Percentiles rank a stretch among this genome's conserved stretches.
phyloP scores from a whole-genome alignment of 768 basidiomycete species.

The Trametes punicea region DNA sequence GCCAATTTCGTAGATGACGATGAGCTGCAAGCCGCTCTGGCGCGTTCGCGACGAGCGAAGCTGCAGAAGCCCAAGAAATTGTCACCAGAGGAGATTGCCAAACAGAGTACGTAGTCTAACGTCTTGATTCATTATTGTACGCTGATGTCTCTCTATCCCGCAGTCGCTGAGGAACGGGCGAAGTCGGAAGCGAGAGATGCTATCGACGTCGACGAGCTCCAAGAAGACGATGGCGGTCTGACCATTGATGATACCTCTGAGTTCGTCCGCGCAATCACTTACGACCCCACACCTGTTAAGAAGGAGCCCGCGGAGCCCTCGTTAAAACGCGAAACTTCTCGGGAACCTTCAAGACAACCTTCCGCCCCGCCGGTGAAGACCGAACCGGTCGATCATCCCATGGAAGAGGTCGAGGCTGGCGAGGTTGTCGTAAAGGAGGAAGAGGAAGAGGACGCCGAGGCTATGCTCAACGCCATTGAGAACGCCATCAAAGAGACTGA shows the following conservation, averaged over 20 bases:
- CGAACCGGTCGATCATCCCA: conserved; percentile 53
- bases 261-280: conserved; percentile 84
- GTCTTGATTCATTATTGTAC: not conserved
- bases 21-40: conserved; percentile 90
- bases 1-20: conserved; percentile 97
- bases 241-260: conserved; percentile 97
- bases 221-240: conserved; percentile 53
- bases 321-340: conserved; percentile 27
- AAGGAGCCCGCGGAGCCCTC: conserved; percentile 28
- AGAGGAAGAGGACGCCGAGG: conserved; percentile 65
- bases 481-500: conserved; percentile 61
- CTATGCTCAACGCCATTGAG: conserved; percentile 77
- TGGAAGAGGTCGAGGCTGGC: conserved; percentile 80
- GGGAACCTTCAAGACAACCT: conserved; percentile 17
- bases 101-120: conserved; percentile 47
- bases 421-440: conserved; percentile 84
- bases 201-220: conserved; percentile 47
- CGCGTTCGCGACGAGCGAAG: conserved; percentile 80
- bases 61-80: conserved; percentile 73
- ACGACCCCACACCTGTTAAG: conserved; percentile 48
- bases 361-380: conserved; percentile 39
- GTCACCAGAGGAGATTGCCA: conserved; percentile 79
- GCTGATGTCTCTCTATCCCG: conserved; percentile 12
- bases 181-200: conserved; percentile 44
- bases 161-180: conserved; percentile 64